phyloP scores from a whole-genome alignment of 1,284 basidiomycete species.

The Cerrena zonata region DNA sequence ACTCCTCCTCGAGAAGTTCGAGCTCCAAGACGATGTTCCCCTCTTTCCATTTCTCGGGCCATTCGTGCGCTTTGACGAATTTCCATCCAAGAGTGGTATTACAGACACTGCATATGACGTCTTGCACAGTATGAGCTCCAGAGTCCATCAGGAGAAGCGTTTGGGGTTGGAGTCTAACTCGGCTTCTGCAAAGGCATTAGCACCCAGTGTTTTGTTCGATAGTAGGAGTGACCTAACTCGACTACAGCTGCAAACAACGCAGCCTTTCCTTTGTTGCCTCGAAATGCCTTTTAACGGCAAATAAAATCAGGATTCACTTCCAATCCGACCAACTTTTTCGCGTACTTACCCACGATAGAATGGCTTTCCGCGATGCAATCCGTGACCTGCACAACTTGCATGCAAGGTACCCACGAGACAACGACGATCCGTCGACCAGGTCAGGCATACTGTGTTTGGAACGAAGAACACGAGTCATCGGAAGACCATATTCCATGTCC shows the following conservation, averaged over 20 bases:
- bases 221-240: not conserved
- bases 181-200: conserved; percentile 13
- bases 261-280: conserved; percentile 27
- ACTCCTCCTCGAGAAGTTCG: conserved; percentile 30
- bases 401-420: conserved; percentile 3
- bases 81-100: conserved; percentile 55
- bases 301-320: not conserved
- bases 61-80: conserved; percentile 52
- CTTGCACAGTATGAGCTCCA: conserved; percentile 58
- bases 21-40: conserved; percentile 52
- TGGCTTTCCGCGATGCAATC: conserved; percentile 12
- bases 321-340: not conserved
- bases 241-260: conserved; percentile 40
- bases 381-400: conserved; percentile 15
- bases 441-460: conserved; percentile 13
- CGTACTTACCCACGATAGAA: conserved; percentile 14
- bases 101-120: conserved; percentile 45
- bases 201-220: not conserved
- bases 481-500: conserved; percentile 3
- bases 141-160: conserved; percentile 53
- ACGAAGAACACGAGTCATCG: not conserved
- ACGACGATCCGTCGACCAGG: not conserved
- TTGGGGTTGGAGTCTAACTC: conserved; percentile 22
- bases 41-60: conserved; percentile 59
- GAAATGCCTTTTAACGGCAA: conserved; percentile 18